Evolutionary conservation across 129 eudicot species (phyloP), one percentile per base, ranked within the genome.

Genomic region (Flaveria trinervia): DNA sequence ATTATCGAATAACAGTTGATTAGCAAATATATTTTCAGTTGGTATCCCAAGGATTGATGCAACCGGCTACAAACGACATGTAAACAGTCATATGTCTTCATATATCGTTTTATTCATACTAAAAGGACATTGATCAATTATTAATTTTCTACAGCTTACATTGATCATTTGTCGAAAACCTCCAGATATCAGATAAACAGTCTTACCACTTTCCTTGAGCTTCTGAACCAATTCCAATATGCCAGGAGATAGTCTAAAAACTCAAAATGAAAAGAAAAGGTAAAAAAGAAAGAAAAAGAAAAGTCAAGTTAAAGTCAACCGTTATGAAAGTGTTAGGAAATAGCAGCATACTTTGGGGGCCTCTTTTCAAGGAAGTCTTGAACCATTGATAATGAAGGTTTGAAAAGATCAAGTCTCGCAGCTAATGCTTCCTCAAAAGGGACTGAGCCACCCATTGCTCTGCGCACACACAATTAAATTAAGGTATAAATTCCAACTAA

Each of bases 141-240:
- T 17, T 64, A 15, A 49, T 30, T 61, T 9, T 41, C 62, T 46
- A 73, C 5, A 67, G 73, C 90, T 74, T 86, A 94, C 98, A 77
- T 91, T 94, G 80, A 94, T 94, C 98, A 94, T 91, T 84, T 94
- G 98, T 61, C 98, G 98, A 80, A 94, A 94, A 23, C 98, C 98
- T 78, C 98, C 98, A 66, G 98, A 94, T 75, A 94, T 84, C 30
- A 94, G 81, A 86, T 87, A 94, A 46, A 94, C 98, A 74, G 72
- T 70, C 41, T 73, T 89, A 49, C 78, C 82, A 46, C 81, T 86
- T 68, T 73, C 87, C 86, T 84, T 91, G 54, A 94, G 93, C 88
- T 87, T 94, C 84, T 85, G 85, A 30, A 94, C 86, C 90, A 94
- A 84, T 65, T 84, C 89, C 78, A 81, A 85, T 61, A 94, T 89